These are phyloP conservation scores for Berberis vulgaris DNA, from an alignment of 164 flowering plant genomes.

Conservation along the genomic window DNA sequence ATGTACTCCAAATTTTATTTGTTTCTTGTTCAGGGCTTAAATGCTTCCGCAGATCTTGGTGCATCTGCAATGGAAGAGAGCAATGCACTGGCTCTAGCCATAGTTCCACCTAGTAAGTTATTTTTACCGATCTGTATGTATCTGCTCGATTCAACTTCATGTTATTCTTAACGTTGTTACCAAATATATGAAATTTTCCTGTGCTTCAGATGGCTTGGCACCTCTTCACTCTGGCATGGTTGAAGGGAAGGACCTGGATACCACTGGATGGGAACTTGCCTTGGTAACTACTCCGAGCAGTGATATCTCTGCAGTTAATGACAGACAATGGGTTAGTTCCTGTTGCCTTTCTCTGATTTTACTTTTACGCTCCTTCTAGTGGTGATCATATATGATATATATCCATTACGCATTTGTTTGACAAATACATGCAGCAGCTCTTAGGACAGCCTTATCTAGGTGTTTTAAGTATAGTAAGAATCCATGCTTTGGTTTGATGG, in stretches of 20 bases:
- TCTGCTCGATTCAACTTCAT: background rate
- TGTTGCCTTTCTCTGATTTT: background rate
- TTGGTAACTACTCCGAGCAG: conserved; percentile 78
- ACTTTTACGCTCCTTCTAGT: too few relatives aligned
- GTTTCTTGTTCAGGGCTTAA: conserved; percentile 49
- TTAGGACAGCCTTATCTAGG: too few relatives aligned
- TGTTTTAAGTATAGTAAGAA: too few relatives aligned
- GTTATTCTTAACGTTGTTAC: background rate
- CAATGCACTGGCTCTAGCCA: conserved; percentile 92
- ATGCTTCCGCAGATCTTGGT: conserved; percentile 29
- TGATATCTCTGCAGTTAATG: conserved; percentile 52
- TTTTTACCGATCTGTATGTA: background rate
- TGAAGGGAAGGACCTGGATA: conserved; percentile 60
- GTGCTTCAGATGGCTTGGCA: conserved; percentile 25
- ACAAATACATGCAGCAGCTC: too few relatives aligned
- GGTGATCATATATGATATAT: too few relatives aligned
- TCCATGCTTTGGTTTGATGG: too few relatives aligned
- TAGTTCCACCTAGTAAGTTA: conserved; percentile 60
- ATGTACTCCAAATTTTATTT: background rate
- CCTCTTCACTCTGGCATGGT: conserved; percentile 17
- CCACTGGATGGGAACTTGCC: conserved; percentile 99
- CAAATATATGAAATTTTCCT: background rate
- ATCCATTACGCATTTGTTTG: too few relatives aligned
- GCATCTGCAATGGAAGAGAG: conserved; percentile 78
- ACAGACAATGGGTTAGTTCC: conserved; percentile 75